phyloP scores from a whole-genome alignment of 305 asterid species.

The Fraxinus platypoda region DNA sequence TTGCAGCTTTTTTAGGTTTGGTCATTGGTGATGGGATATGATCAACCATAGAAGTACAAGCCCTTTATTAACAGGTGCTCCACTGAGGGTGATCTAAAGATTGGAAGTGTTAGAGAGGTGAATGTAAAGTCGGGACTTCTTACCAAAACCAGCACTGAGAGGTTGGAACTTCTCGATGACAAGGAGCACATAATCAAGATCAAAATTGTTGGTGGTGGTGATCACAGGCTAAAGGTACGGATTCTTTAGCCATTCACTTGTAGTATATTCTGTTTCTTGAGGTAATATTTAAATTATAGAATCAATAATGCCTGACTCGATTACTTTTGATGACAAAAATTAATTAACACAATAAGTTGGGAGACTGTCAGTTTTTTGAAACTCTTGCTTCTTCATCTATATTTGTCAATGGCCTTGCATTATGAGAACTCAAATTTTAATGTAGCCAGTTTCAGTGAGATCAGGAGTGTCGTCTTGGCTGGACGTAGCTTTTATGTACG shows the following conservation, averaged over 20 bases:
- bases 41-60: too few relatives aligned
- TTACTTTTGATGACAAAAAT: not conserved
- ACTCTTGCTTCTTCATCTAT: too few relatives aligned
- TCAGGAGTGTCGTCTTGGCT: too few relatives aligned
- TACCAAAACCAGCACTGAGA: not conserved
- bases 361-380: too few relatives aligned
- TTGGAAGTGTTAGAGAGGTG: not conserved
- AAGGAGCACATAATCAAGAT: not conserved
- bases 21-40: not conserved
- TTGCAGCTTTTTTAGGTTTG: not conserved
- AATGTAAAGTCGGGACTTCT: not conserved
- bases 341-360: not conserved
- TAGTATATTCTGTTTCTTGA: not conserved
- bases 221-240: not conserved
- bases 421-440: too few relatives aligned
- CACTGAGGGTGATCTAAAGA: too few relatives aligned
- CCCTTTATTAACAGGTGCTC: too few relatives aligned
- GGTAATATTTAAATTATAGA: not conserved
- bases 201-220: not conserved
- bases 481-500: too few relatives aligned
- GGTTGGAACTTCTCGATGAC: not conserved
- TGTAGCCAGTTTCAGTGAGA: too few relatives aligned
- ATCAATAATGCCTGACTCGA: not conserved
- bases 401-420: too few relatives aligned
- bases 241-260: not conserved